Evolutionary conservation across 208 protist species (phyloP).

Genomic region (Leishmania amazonensis): DNA sequence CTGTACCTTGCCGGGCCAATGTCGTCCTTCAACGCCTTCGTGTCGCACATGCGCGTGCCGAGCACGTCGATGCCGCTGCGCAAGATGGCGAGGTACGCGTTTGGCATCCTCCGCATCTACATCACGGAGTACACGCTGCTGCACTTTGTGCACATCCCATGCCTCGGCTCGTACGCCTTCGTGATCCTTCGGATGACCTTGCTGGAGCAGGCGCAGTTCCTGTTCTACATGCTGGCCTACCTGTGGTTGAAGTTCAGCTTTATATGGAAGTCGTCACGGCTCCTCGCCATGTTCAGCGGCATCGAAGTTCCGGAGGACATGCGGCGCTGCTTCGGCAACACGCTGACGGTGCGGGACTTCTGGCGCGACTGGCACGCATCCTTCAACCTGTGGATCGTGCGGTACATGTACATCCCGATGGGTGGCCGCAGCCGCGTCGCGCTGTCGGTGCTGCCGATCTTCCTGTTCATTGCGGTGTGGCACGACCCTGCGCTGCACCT

Average conservation of each 20-base stretch:
- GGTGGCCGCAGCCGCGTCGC: conserved; percentile 62
- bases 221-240: conserved; percentile 65
- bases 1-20: conserved; percentile 93
- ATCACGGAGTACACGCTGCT: conserved; percentile 25
- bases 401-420: conserved; percentile 95
- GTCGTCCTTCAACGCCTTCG: conserved; percentile 89
- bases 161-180: conserved; percentile 46
- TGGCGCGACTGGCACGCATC: conserved; percentile 94
- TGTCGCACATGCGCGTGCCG: conserved; percentile 58
- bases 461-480: conserved; percentile 94
- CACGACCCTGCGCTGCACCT: conserved; percentile 86
- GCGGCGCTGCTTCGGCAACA: conserved; percentile 85
- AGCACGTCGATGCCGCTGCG: conserved; percentile 31
- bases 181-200: conserved; percentile 81
- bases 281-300: conserved; percentile 81
- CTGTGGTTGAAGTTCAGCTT: conserved; percentile 92
- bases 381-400: conserved; percentile 94
- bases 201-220: conserved; percentile 80
- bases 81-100: conserved; percentile 18
- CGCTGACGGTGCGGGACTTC: conserved; percentile 85
- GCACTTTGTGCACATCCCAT: conserved; percentile 58
- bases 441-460: conserved; percentile 85
- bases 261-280: conserved; percentile 89
- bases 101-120: conserved; percentile 23
- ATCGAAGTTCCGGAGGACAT: conserved; percentile 92